phyloP scores from a whole-genome alignment of 345 rosid species.

The Murraya paniculata region DNA sequence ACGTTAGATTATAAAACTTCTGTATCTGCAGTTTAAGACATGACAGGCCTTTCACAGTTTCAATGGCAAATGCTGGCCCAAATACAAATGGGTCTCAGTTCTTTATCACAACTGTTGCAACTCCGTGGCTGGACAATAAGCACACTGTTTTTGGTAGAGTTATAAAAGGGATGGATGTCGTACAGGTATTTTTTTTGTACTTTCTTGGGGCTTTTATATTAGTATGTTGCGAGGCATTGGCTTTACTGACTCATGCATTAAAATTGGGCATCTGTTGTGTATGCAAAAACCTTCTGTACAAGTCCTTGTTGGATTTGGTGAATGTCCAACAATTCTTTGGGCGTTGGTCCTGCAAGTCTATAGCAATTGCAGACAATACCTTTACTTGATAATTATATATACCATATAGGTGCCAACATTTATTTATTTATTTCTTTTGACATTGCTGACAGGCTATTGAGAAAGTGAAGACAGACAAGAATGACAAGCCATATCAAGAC shows the following conservation, averaged over 20 bases:
- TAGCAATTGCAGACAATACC: background rate
- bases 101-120: conserved; percentile 94
- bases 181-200: conserved; percentile 58
- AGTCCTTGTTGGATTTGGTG: background rate
- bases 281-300: background rate
- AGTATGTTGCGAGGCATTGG: background rate
- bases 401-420: background rate
- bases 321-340: background rate
- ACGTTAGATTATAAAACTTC: conserved; percentile 7
- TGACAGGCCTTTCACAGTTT: conserved; percentile 91
- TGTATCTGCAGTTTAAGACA: conserved; percentile 70
- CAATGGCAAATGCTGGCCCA: conserved; percentile 94
- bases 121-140: conserved; percentile 97
- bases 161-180: conserved; percentile 92
- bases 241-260: background rate
- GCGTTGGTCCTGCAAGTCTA: background rate
- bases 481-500: conserved; percentile 84
- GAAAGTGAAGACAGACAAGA: conserved; percentile 94
- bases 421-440: background rate
- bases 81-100: conserved; percentile 94
- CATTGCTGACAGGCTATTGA: conserved; percentile 62
- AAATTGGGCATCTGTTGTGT: background rate
- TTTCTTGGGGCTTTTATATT: background rate
- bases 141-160: conserved; percentile 97
- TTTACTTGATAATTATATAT: too few relatives aligned